Percentiles rank a stretch among this genome's conserved stretches.
Conservation (phyloP, 257 asterid genomes). For the Rehmannia glutinosa region DNA sequence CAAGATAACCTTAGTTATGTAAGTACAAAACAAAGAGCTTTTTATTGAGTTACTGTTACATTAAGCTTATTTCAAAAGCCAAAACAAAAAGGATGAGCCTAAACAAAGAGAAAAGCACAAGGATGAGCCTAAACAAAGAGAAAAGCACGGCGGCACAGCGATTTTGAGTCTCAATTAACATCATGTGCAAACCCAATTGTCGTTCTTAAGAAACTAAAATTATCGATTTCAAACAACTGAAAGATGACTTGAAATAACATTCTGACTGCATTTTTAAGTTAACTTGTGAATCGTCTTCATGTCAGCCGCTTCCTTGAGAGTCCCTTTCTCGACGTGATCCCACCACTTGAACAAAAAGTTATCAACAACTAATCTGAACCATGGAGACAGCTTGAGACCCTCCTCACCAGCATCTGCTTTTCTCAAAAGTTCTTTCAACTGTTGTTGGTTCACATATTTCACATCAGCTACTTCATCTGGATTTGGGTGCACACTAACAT, state of each 20-base stretch:
- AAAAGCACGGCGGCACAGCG: background rate
- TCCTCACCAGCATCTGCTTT: constrained; percentile 94
- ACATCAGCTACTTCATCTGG: constrained; percentile 89
- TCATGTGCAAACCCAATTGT: background rate
- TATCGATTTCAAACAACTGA: background rate
- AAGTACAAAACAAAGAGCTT: background rate
- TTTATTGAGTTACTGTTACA: background rate
- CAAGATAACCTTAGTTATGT: too few relatives aligned
- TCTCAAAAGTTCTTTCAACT: constrained; percentile 69
- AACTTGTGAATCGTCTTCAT: constrained; percentile 91
- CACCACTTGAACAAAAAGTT: constrained; percentile 96
- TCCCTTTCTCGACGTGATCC: constrained; percentile 92
- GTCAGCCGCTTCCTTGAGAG: constrained; percentile 60
- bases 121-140: background rate
- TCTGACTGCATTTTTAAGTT: constrained; percentile 16
- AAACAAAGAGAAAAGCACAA: background rate
- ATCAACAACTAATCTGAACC: constrained; percentile 89
- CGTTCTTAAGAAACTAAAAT: background rate
- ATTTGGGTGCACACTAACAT: constrained; percentile 71
- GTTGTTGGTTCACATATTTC: constrained; percentile 64
- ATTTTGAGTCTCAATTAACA: background rate
- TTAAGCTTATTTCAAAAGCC: constrained; percentile 12
- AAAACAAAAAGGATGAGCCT: too few relatives aligned
- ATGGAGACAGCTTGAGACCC: constrained; percentile 85
- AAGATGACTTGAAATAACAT: background rate